A percentile compares a stretch with the other conserved stretches of the same genome.
These are phyloP conservation scores for Fusarium albosuccineum DNA, from an alignment of 2,329 filamentous ascomycete species.

Conservation along the genomic window DNA sequence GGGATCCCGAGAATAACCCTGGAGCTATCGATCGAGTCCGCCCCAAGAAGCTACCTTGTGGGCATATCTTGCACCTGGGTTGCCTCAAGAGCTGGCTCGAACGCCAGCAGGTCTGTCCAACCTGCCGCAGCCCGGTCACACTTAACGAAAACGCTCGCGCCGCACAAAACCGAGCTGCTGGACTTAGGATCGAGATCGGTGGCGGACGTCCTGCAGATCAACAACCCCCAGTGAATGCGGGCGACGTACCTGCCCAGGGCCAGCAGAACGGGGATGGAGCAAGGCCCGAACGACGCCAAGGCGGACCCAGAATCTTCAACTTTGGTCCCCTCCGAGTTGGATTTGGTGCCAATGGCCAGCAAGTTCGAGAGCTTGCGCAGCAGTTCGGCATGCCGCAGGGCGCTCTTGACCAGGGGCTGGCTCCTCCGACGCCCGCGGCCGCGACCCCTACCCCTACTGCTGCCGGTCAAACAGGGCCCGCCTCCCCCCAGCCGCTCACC, in stretches of 20 bases:
- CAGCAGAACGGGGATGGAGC: constrained; percentile 44
- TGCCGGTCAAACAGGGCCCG: constrained; percentile 31
- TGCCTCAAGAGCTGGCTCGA: constrained; percentile 98
- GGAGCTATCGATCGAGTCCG: constrained; percentile 85
- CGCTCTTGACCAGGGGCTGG: constrained; percentile 41
- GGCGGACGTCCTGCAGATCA: constrained; percentile 39
- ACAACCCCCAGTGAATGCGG: constrained; percentile 43
- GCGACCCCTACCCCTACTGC: constrained; percentile 33
- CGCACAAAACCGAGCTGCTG: constrained; percentile 46
- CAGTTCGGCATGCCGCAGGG: constrained; percentile 65
- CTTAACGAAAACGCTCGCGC: constrained; percentile 46
- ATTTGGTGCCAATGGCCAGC: constrained; percentile 77
- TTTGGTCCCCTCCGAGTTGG: constrained; percentile 81
- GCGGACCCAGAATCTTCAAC: constrained; percentile 73
- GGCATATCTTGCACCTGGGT: constrained; percentile 93
- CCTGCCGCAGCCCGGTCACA: constrained; percentile 84
- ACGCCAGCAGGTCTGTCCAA: constrained; percentile 96
- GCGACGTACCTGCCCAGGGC: constrained; percentile 32
- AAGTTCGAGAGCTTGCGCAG: constrained; percentile 76
- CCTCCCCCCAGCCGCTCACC: constrained; percentile 36
- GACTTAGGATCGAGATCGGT: constrained; percentile 50
- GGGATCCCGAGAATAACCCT: constrained; percentile 69
- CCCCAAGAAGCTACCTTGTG: constrained; percentile 96
- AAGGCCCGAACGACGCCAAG: constrained; percentile 39
- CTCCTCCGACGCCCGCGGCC: constrained; percentile 29